Base-by-base conservation (phyloP, 73 alveolate species). In the Stentor coeruleus region DNA sequence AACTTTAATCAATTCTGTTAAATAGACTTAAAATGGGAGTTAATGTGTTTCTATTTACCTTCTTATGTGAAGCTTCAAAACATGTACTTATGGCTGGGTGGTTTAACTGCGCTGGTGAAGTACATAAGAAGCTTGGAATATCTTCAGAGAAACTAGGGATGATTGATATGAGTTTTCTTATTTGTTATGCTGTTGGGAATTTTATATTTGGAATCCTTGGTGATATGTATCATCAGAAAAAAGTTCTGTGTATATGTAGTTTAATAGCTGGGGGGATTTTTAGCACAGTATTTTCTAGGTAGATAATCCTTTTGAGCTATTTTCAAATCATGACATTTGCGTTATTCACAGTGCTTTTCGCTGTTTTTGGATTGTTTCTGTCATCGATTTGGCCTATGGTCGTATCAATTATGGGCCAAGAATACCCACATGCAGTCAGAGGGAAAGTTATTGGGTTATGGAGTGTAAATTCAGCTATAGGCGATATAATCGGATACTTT, bases 391-490 rank as follows among this genome's bases (percentile, higher is more conserved):
- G 37, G n/a, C 42, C 39, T 66, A 15, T 37, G 15, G 14, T 26
- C 1, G 39, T 66, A 1, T 20, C 15, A 0, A 66, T 66, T 26
- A 66, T 66, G 79, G 79, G 79, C n/a, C n/a, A 66, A 37, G n/a
- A 40, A 40, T 66, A 20, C 41, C 3, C 79, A 20, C 20, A 26
- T 1, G 42, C n/a, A 26, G 11, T 15, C 11, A 20, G 79, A 66
- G 79, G 79, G 36, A 66, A 66, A 66, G 41, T 66, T 26, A 20
- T 66, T 20, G 79, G 79, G n/a, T 11, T 66, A 26, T 66, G 79
- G 79, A 20, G 26, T 0, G n/a, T 31, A 26, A 20, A 31, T 40
- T 20, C 79, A 20, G 39, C 42, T 20, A 26, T 66, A 1, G 79
- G 79, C 20, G 33, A 66, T 66, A 33, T 66, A 37, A 20, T 66